phyloP scores from a whole-genome alignment of 208 protist genomes.

The Leptomonas pyrrhocoris region DNA sequence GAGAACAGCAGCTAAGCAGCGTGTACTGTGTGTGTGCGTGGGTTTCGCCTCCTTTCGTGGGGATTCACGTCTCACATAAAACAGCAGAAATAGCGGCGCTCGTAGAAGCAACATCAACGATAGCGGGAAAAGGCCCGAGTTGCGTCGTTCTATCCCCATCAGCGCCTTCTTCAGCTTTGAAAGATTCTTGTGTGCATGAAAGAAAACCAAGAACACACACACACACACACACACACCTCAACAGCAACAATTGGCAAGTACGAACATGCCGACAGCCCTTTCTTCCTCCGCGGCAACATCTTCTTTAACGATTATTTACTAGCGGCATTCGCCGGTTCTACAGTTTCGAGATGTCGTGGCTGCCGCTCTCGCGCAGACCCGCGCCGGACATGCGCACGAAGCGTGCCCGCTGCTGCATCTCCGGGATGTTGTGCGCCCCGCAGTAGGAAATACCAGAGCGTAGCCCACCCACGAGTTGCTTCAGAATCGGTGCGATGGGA shows the following conservation, averaged over 20 bases:
- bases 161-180: constrained; percentile 7
- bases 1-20: constrained; percentile 19
- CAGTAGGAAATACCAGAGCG: constrained; percentile 92
- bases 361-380: constrained; percentile 85
- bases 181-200: not conserved
- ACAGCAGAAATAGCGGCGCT: constrained; percentile 6
- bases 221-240: too few relatives aligned
- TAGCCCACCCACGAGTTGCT: constrained; percentile 89
- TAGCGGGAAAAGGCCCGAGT: not conserved
- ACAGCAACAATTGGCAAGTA: too few relatives aligned
- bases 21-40: constrained; percentile 21
- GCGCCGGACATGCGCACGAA: constrained; percentile 88
- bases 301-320: too few relatives aligned
- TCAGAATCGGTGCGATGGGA: constrained; percentile 73
- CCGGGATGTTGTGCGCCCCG: constrained; percentile 68
- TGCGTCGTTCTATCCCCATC: not conserved
- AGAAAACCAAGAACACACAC: not conserved
- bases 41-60: constrained; percentile 18
- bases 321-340: too few relatives aligned
- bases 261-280: too few relatives aligned
- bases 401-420: constrained; percentile 81
- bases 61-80: not conserved
- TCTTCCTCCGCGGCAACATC: too few relatives aligned
- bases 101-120: too few relatives aligned
- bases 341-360: constrained; percentile 90